Conservation (phyloP, 306 rosid genomes). For the Carpinus viminea region DNA sequence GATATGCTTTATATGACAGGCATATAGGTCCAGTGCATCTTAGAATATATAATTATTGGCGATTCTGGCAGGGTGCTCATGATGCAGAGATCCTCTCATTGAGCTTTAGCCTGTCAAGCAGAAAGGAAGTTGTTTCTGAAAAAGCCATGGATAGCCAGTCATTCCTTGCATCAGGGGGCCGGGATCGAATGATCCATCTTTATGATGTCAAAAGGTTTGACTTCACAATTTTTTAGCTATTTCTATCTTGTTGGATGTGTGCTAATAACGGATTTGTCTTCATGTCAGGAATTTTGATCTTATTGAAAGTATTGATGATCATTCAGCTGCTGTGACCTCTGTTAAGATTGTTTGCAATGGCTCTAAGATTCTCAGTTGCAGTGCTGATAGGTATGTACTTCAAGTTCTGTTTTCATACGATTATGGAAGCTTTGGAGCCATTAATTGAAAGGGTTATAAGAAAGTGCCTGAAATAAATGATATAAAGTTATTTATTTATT, state of each 20-base stretch:
- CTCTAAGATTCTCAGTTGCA: constrained; percentile 61
- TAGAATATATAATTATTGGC: neutral
- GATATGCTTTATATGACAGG: constrained; percentile 10
- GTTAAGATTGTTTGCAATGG: constrained; percentile 49
- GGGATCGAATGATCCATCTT: constrained; percentile 67
- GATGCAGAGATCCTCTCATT: constrained; percentile 75
- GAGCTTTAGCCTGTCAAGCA: constrained; percentile 51
- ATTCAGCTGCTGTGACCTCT: constrained; percentile 77
- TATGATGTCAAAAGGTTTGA: constrained; percentile 66
- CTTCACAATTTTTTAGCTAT: constrained; percentile 23
- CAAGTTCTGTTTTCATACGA: constrained; percentile 26
- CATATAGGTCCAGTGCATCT: constrained; percentile 17
- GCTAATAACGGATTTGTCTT: constrained; percentile 30
- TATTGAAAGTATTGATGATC: constrained; percentile 56
- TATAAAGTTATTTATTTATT: neutral
- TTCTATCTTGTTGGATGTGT: constrained; percentile 19
- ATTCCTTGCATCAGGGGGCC: constrained; percentile 73
- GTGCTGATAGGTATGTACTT: constrained; percentile 64
- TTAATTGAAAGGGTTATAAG: neutral
- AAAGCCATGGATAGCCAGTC: constrained; percentile 31
- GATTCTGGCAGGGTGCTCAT: constrained; percentile 66
- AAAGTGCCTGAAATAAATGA: neutral
- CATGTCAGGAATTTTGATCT: constrained; percentile 70
- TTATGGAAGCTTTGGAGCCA: neutral
- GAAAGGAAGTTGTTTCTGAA: constrained; percentile 29